These are phyloP conservation scores for Salix caprea DNA, from an alignment of 345 rosid species.

Conservation along the genomic window DNA sequence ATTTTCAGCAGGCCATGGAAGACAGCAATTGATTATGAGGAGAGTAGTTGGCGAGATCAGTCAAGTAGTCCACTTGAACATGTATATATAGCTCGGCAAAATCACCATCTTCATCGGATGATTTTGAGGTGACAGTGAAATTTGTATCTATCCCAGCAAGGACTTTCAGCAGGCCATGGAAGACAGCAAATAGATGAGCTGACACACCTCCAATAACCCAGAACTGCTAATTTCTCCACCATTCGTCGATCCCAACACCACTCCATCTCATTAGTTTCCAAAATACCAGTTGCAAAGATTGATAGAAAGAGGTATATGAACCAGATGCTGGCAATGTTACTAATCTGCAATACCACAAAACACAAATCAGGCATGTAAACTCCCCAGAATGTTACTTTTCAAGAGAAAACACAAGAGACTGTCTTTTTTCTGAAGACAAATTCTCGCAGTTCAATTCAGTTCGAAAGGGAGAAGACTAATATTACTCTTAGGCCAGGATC, in stretches of 20 bases:
- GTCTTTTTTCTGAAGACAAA: background rate
- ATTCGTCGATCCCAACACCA: constrained; percentile 38
- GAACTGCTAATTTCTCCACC: constrained; percentile 53
- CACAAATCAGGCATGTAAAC: background rate
- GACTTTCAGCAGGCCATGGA: constrained; percentile 39
- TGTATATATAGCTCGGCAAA: constrained; percentile 30
- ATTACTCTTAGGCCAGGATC: background rate
- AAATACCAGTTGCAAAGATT: constrained; percentile 37
- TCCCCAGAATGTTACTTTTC: background rate
- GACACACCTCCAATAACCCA: constrained; percentile 45
- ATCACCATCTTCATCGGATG: constrained; percentile 27
- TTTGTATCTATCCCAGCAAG: constrained; percentile 31
- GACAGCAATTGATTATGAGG: constrained; percentile 19
- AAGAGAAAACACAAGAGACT: background rate
- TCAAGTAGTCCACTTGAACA: constrained; percentile 47
- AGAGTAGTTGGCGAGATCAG: constrained; percentile 38
- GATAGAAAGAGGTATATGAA: constrained; percentile 38
- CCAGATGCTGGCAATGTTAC: constrained; percentile 31
- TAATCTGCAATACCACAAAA: constrained; percentile 31
- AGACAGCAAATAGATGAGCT: constrained; percentile 39
- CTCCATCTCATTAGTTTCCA: constrained; percentile 46
- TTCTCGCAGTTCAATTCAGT: background rate
- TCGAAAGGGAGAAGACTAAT: background rate
- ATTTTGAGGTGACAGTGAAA: constrained; percentile 29
- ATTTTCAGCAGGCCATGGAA: constrained; percentile 39